These are phyloP conservation scores for Strigomonas culicis DNA, from an alignment of 208 protist genomes.

Conservation along the genomic window DNA sequence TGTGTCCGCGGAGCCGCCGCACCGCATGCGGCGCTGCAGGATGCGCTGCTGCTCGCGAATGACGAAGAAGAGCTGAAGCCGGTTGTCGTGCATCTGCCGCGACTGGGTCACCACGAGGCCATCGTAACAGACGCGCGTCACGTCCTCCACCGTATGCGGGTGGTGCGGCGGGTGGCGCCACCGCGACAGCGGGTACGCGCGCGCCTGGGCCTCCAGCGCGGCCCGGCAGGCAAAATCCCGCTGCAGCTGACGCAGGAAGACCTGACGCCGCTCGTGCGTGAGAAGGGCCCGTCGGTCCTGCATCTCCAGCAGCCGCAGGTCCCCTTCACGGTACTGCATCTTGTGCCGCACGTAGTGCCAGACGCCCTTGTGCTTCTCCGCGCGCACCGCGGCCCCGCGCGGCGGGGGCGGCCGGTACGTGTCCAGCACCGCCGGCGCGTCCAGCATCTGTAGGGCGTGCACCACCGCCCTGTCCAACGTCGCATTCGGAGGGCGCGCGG, in stretches of 20 bases:
- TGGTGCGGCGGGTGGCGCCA: neutral
- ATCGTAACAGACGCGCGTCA: neutral
- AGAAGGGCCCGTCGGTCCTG: slow-evolving; percentile 7
- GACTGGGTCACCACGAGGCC: neutral
- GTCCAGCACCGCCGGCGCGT: neutral
- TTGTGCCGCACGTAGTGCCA: neutral
- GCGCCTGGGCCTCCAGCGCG: neutral
- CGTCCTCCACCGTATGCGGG: neutral
- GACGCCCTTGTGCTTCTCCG: slow-evolving; percentile 2
- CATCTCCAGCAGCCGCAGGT: slow-evolving; percentile 5
- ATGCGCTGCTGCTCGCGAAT: slow-evolving; percentile 9
- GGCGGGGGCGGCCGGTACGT: neutral
- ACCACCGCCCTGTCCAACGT: no score
- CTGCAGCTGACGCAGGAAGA: slow-evolving; percentile 7
- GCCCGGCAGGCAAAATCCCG: neutral
- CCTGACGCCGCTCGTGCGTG: slow-evolving; percentile 4
- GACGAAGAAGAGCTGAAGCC: slow-evolving; percentile 3
- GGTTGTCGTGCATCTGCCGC: slow-evolving; percentile 6
- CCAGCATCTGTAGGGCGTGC: no score
- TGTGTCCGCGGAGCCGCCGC: neutral
- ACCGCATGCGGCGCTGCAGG: neutral
- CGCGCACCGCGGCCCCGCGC: neutral
- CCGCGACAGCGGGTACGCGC: neutral
- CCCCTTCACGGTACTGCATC: neutral
- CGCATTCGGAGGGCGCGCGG: no score